phyloP scores from a whole-genome alignment of 257 asterid genomes.

The Primulina eburnea region DNA sequence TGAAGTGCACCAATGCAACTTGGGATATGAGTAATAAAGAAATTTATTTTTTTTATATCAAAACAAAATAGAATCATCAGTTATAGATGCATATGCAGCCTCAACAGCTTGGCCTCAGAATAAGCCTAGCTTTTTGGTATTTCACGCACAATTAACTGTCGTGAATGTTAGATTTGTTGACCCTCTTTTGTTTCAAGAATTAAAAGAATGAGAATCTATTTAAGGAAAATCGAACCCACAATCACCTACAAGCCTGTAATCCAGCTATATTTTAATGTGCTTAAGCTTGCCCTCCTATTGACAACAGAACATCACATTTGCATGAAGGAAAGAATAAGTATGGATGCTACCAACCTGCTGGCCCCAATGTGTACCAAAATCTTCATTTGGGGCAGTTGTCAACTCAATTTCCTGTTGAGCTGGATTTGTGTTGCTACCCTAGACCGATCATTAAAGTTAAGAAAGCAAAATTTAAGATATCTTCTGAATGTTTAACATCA shows the following conservation, averaged over 20 bases:
- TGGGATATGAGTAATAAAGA: neutral
- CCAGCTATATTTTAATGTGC: neutral
- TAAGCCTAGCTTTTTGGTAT: neutral
- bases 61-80: neutral
- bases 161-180: neutral
- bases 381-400: slow-evolving; percentile 78
- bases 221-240: neutral
- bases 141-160: neutral
- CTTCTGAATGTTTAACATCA: slow-evolving; percentile 9
- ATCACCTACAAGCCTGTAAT: neutral
- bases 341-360: slow-evolving; percentile 65
- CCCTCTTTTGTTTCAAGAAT: neutral
- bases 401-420: slow-evolving; percentile 74
- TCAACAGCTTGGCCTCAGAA: neutral
- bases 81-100: neutral
- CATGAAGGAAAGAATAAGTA: neutral
- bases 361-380: slow-evolving; percentile 87
- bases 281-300: neutral
- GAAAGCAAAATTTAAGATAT: slow-evolving; percentile 5
- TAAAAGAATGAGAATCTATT: neutral
- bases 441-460: slow-evolving; percentile 23
- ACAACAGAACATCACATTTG: neutral
- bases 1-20: neutral
- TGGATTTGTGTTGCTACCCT: slow-evolving; percentile 70
- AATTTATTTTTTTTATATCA: too few relatives aligned